These are phyloP conservation scores for Abelmoschus esculentus DNA, from an alignment of 345 rosid species.

Conservation along the genomic window DNA sequence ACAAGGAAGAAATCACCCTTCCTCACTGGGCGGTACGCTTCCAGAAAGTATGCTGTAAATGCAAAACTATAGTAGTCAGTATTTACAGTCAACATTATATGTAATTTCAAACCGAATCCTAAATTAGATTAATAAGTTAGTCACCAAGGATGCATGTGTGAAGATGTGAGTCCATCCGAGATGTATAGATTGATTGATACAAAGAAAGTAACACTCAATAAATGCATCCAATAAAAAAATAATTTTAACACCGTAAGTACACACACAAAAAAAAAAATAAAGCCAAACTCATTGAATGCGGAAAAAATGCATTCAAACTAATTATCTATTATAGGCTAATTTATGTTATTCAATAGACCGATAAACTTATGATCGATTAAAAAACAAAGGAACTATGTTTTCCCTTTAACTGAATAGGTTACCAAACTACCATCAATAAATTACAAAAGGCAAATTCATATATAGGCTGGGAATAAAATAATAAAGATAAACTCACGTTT, in stretches of 20 bases:
- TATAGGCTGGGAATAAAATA: neutral
- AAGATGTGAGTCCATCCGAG: neutral
- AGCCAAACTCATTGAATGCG: no score
- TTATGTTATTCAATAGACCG: neutral
- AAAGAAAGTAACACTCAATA: neutral
- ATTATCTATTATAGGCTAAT: no score
- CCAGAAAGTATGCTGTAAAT: slow-evolving; percentile 77
- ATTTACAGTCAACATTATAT: neutral
- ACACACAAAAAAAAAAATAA: no score
- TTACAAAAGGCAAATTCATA: neutral
- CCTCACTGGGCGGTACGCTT: slow-evolving; percentile 92
- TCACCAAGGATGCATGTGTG: neutral
- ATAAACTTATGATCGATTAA: neutral
- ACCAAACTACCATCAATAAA: neutral
- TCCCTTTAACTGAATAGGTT: neutral
- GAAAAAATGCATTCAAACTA: no score
- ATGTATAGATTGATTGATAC: neutral
- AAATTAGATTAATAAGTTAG: neutral
- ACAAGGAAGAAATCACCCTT: slow-evolving; percentile 93
- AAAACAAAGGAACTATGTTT: neutral
- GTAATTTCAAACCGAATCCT: neutral
- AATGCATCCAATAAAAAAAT: neutral
- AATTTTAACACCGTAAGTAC: no score
- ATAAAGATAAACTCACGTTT: slow-evolving; percentile 50
- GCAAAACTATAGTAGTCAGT: slow-evolving; percentile 13